Conservation (phyloP, 2,329 filamentous ascomycete species). For the Colletotrichum orchidophilum region DNA sequence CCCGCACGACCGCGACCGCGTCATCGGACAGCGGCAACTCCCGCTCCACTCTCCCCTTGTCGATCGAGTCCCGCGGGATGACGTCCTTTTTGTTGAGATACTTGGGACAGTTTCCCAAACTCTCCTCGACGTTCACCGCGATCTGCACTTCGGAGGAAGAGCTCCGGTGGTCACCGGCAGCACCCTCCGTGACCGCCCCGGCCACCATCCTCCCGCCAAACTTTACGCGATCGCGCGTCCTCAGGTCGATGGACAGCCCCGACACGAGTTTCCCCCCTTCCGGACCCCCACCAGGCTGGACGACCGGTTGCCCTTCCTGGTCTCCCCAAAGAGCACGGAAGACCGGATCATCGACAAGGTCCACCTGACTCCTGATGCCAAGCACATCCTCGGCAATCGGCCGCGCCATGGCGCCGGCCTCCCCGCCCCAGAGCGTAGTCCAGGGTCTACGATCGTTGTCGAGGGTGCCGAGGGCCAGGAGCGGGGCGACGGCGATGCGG, state of each 20-base stretch:
- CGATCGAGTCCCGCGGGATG: slow-evolving; percentile 36
- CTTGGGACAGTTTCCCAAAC: slow-evolving; percentile 86
- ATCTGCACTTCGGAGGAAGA: slow-evolving; percentile 55
- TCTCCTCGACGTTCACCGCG: slow-evolving; percentile 75
- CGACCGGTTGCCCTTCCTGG: slow-evolving; percentile 45
- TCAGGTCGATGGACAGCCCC: slow-evolving; percentile 71
- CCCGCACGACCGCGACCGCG: slow-evolving; percentile 67
- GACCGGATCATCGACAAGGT: slow-evolving; percentile 74
- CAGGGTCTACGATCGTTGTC: slow-evolving; percentile 74
- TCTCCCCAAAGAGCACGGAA: slow-evolving; percentile 67
- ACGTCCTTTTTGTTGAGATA: slow-evolving; percentile 82
- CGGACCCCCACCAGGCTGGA: slow-evolving; percentile 48
- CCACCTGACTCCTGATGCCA: slow-evolving; percentile 69
- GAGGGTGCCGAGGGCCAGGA: slow-evolving; percentile 78
- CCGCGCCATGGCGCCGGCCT: slow-evolving; percentile 69
- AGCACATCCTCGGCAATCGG: slow-evolving; percentile 71
- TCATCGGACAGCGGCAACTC: slow-evolving; percentile 56
- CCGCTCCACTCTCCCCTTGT: slow-evolving; percentile 37
- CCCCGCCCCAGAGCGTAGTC: slow-evolving; percentile 83
- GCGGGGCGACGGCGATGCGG: slow-evolving; percentile 69
- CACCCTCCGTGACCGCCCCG: slow-evolving; percentile 59
- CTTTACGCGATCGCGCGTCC: slow-evolving; percentile 77
- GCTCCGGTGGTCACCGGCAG: no score
- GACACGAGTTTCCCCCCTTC: slow-evolving; percentile 50
- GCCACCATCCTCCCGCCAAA: slow-evolving; percentile 75